phyloP scores from a whole-genome alignment of 176 grass and related monocot genomes.

The Luzula sylvatica region DNA sequence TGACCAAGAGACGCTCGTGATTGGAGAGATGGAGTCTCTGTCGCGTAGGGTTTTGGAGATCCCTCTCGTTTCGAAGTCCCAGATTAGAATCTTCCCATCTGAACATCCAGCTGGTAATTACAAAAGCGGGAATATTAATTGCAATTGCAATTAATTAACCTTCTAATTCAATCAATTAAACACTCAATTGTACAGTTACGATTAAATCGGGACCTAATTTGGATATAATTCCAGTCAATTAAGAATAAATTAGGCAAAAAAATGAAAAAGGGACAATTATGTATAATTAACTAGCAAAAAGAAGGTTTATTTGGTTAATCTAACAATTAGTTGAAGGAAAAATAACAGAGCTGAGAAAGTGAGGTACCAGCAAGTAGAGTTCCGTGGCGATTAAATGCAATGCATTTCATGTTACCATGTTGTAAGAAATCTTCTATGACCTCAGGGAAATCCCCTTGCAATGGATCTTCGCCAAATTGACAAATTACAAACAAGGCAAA shows the following conservation, averaged over 20 bases:
- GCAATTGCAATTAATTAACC: too few relatives aligned
- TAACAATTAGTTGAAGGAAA: too few relatives aligned
- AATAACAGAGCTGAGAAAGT: not conserved
- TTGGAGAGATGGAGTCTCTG: conserved; percentile 76
- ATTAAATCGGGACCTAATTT: not conserved
- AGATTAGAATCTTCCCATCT: conserved; percentile 86
- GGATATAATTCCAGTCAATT: not conserved
- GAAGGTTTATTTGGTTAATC: not conserved
- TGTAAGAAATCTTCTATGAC: conserved; percentile 97
- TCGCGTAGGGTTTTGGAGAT: conserved; percentile 80
- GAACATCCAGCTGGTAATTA: conserved; percentile 77
- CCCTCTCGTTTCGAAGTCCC: conserved; percentile 99
- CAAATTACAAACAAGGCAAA: conserved; percentile 13
- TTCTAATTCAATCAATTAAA: too few relatives aligned
- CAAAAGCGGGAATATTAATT: not conserved
- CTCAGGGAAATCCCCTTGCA: conserved; percentile 97
- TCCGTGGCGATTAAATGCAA: conserved; percentile 84
- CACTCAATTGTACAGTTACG: too few relatives aligned
- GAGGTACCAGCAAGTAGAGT: conserved; percentile 90
- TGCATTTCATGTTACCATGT: conserved; percentile 98
- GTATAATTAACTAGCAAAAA: not conserved
- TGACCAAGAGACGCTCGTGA: conserved; percentile 91
- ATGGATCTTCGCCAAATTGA: conserved; percentile 56
- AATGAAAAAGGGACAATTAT: not conserved
- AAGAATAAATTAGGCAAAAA: conserved; percentile 6